These are phyloP conservation scores for Backusella westeae DNA, from an alignment of 192 early-diverging fungal genomes.

Conservation along the genomic window DNA sequence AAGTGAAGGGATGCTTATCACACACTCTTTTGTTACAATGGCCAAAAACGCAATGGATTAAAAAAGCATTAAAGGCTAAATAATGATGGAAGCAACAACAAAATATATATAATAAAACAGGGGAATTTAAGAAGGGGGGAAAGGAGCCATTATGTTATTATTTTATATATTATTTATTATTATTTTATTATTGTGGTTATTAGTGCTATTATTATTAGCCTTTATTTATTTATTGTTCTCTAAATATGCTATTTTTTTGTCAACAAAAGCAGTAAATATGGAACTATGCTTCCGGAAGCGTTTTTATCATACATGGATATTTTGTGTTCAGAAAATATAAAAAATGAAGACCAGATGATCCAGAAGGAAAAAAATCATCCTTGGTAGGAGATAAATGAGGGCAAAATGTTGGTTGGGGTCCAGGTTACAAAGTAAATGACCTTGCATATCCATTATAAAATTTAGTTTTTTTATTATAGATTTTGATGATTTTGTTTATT, in stretches of 20 bases:
- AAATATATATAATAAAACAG: neutral
- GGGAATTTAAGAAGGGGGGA: neutral
- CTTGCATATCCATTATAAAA: neutral
- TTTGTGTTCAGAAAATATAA: neutral
- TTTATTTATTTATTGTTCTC: conserved; percentile 3
- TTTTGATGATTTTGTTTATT: conserved; percentile 1
- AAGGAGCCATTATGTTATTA: neutral
- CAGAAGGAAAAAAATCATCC: neutral
- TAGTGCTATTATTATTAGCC: neutral
- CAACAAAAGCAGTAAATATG: neutral
- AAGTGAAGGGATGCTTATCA: neutral
- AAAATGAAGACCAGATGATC: neutral
- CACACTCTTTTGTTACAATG: neutral
- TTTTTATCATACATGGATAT: neutral
- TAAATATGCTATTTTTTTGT: neutral
- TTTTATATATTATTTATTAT: neutral
- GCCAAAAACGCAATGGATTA: neutral
- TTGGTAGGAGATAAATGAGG: conserved; percentile 7
- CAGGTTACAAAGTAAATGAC: conserved; percentile 8
- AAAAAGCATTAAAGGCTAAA: neutral
- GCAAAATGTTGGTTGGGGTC: conserved; percentile 6
- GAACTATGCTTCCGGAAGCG: neutral
- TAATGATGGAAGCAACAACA: neutral
- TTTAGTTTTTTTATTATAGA: neutral
- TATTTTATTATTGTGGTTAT: neutral